Percentiles rank a stretch among this genome's conserved stretches.
These are phyloP conservation scores for Cardiospermum halicacabum DNA, from an alignment of 345 rosid genomes.

Conservation along the genomic window DNA sequence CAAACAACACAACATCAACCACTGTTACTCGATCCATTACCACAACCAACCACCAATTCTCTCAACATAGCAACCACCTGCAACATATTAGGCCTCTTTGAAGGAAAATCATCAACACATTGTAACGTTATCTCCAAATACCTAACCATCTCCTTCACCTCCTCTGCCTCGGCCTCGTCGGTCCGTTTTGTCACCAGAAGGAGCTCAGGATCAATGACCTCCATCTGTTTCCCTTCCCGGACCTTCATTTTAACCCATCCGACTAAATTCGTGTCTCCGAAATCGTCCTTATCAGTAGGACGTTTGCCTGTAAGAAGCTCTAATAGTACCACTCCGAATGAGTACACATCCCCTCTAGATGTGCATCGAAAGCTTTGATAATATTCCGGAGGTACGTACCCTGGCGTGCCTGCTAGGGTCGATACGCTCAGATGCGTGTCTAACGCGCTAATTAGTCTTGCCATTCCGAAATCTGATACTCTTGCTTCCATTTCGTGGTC, in stretches of 20 bases:
- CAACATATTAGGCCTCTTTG: slow-evolving; percentile 82
- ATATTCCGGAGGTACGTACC: slow-evolving; percentile 92
- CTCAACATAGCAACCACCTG: slow-evolving; percentile 84
- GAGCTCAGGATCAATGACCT: slow-evolving; percentile 82
- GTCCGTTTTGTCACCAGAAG: slow-evolving; percentile 34
- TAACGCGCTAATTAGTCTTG: slow-evolving; percentile 87
- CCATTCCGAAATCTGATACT: slow-evolving; percentile 97
- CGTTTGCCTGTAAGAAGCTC: slow-evolving; percentile 90
- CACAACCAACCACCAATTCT: slow-evolving; percentile 63
- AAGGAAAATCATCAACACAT: slow-evolving; percentile 87
- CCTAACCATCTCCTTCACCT: slow-evolving; percentile 78
- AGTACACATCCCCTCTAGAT: slow-evolving; percentile 90
- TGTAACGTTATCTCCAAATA: slow-evolving; percentile 75
- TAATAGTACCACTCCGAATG: slow-evolving; percentile 78
- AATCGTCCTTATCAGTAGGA: slow-evolving; percentile 93
- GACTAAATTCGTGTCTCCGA: slow-evolving; percentile 94
- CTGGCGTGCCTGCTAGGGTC: slow-evolving; percentile 95
- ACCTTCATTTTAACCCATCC: slow-evolving; percentile 95
- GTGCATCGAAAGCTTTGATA: slow-evolving; percentile 98
- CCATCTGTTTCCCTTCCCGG: slow-evolving; percentile 82
- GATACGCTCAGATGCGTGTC: slow-evolving; percentile 96
- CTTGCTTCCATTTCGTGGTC: slow-evolving; percentile 96
- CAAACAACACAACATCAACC: slow-evolving; percentile 26
- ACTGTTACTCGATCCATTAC: slow-evolving; percentile 59
- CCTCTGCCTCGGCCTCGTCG: slow-evolving; percentile 47